Base-by-base conservation (phyloP, 2,329 filamentous ascomycete species). In the Cryphonectria parasitica region DNA sequence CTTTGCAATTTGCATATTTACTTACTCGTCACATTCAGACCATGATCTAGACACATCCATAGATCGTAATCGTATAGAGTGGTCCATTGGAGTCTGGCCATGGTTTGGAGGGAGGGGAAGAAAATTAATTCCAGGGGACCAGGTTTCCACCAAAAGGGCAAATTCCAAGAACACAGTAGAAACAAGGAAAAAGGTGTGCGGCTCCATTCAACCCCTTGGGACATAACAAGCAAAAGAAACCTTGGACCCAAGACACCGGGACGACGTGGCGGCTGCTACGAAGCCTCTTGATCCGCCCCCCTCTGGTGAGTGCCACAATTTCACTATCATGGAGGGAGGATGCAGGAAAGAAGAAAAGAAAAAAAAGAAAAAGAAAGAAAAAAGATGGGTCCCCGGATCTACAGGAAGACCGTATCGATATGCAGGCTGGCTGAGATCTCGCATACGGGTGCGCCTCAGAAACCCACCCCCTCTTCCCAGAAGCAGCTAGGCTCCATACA, bases 371-470 rank as follows among this genome's bases (percentile, higher is more conserved):
- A 45, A 22, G 7, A 22, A 22, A 22, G 19, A 45, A 22, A 45
- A 49, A n/a, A n/a, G 3, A n/a, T 49, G 45, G 45, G 45, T 49
- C 45, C 19, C 45, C 45, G 17, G 63, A 49, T 49, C 25, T 64
- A 25, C 63, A 52, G 63, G 43, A 52, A 52, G 39, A 45, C 49
- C 39, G 41, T 28, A 34, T 34, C 41, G 15, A n/a, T 43, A 72
- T 69, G 70, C 70, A 71, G 61, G 68, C 64, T 64, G 61, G 68
- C 64, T 67, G 68, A 68, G 71, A 72, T 65, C 63, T 66, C 60
- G 70, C 60, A 63, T 45, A 45, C 56, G 13, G 41, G 41, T 8
- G 45, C 45, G 19, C 7, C 45, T 34, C 43, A 45, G 19, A 45
- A 45, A 19, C 43, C 19, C 43, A 19, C 43, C 43, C 17, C 17